phyloP scores from a whole-genome alignment of 768 basidiomycete species.

The Myochromella boudieri region DNA sequence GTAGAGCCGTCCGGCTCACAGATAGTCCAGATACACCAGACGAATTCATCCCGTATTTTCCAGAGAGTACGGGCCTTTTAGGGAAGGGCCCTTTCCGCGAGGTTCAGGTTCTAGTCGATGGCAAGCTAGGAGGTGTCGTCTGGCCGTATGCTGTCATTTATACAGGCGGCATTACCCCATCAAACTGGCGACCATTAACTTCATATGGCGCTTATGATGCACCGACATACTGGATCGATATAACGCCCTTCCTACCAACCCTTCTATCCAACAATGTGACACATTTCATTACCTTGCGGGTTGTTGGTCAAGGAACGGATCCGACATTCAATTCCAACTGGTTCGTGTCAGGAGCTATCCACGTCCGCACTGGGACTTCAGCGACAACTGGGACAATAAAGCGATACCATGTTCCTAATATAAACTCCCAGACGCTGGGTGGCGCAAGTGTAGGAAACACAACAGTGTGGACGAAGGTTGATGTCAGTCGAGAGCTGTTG shows the following conservation, averaged over 20 bases:
- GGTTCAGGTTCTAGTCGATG: constrained; percentile 58
- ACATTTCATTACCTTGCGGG: constrained; percentile 58
- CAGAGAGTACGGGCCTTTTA: constrained; percentile 39
- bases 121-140: constrained; percentile 44
- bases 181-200: constrained; percentile 50
- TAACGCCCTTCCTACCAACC: constrained; percentile 59
- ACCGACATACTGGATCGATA: constrained; percentile 62
- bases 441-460: constrained; percentile 36
- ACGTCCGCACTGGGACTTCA: constrained; percentile 46
- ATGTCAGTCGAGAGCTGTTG: constrained; percentile 39
- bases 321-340: constrained; percentile 61
- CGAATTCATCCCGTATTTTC: constrained; percentile 47
- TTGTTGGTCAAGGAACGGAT: constrained; percentile 51
- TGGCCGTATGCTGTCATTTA: constrained; percentile 62
- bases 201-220: constrained; percentile 65
- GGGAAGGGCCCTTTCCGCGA: constrained; percentile 60
- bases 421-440: constrained; percentile 39
- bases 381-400: constrained; percentile 56
- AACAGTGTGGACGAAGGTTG: constrained; percentile 52
- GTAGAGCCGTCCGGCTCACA: not conserved
- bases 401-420: constrained; percentile 41
- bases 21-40: constrained; percentile 50
- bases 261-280: constrained; percentile 40
- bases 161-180: constrained; percentile 61
- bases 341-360: constrained; percentile 59